Base-by-base conservation (phyloP, 176 grass and related monocot genomes). In the Zea luxurians region DNA sequence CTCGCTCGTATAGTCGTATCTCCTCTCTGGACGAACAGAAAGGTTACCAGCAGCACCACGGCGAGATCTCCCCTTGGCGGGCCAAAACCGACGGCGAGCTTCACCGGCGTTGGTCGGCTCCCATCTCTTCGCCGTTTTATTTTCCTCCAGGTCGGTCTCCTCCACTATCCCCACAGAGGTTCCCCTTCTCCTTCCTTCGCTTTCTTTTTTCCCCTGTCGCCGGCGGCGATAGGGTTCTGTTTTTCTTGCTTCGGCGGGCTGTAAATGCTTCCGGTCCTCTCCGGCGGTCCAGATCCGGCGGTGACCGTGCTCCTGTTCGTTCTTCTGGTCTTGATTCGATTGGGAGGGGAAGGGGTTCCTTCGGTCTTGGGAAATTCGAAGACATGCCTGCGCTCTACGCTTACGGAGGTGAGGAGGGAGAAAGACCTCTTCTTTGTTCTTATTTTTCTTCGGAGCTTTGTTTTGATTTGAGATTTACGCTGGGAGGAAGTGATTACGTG, bases 321-420 rank as follows among this genome's bases (percentile, higher is more conserved):
- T 21, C n/a, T 52, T 49, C 4, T 66, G 13, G 44, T 50, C 34
- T 53, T 86, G 67, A 4, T 82, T 60, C 13, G 11, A 44, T n/a
- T 57, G 46, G 77, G 13, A 73, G 59, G 69, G 77, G 64, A 68
- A 79, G 75, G 75, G 52, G 81, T 37, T 20, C 61, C 43, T 71
- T 74, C 18, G 12, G 48, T 71, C 58, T 8, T 17, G 35, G 75
- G 40, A 15, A 67, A 78, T 65, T 74, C 84, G 49, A 37, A 41
- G n/a, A 68, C 86, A 91, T 95, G 91, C 73, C 88, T 75, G 21
- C 88, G 10, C 74, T 93, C 60, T 60, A 34, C 76, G 88, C 84
- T 2, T 90, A 85, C 59, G 78, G 84, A 74, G 88, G 91, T 93
- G 71, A 88, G 71, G 27, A 27, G 83, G 76, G 37, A 8, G 13